phyloP scores from a whole-genome alignment of 306 rosid species.

The Begonia loranthoides region DNA sequence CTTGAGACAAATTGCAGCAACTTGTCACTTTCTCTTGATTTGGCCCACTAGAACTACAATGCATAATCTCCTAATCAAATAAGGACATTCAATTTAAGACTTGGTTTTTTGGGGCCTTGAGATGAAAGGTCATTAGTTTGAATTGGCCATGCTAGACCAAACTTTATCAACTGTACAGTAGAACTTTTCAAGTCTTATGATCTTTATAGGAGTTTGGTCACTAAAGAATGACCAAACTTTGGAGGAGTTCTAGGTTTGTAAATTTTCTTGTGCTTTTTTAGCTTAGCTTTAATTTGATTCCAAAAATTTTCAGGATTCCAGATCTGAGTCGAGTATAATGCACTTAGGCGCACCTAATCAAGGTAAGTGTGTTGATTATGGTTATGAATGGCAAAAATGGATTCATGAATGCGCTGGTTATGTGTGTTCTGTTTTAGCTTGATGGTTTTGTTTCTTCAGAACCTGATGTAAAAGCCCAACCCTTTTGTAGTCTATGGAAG shows the following conservation, averaged over 20 bases:
- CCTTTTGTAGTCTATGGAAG: too few relatives aligned
- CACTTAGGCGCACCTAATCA: conserved; percentile 27
- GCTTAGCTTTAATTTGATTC: conserved; percentile 51
- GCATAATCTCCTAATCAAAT: conserved; percentile 2
- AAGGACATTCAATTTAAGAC: background rate
- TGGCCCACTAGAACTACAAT: conserved; percentile 5
- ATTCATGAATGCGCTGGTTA: too few relatives aligned
- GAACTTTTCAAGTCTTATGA: background rate
- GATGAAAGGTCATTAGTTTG: background rate
- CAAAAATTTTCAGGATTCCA: conserved; percentile 58
- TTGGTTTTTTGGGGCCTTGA: background rate
- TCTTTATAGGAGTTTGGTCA: conserved; percentile 16
- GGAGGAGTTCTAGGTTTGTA: conserved; percentile 13
- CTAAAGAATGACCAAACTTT: conserved; percentile 6
- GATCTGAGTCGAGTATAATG: conserved; percentile 39
- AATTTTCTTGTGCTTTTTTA: conserved; percentile 16
- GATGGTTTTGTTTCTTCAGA: too few relatives aligned
- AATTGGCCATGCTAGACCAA: background rate
- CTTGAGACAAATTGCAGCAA: conserved; percentile 20
- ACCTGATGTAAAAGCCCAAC: too few relatives aligned
- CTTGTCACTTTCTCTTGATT: conserved; percentile 12
- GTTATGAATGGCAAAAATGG: conserved; percentile 7
- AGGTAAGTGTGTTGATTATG: conserved; percentile 39
- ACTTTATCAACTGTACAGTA: background rate
- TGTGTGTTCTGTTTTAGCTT: too few relatives aligned